phyloP scores from a whole-genome alignment of 1,284 basidiomycete species.

The Porogramme epimiltina region DNA sequence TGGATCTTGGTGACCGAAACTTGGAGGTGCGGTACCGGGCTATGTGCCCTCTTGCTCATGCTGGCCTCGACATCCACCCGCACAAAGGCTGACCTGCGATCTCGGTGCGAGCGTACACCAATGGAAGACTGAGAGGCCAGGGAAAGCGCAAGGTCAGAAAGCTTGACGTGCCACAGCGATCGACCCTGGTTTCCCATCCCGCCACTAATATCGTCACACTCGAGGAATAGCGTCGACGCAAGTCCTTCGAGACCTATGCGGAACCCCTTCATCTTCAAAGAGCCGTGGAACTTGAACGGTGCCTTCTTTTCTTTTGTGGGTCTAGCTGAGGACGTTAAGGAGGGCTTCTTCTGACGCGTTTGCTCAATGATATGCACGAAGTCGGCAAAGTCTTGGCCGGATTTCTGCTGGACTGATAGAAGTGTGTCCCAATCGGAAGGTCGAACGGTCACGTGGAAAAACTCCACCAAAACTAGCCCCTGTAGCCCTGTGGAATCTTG shows the following conservation, averaged over 20 bases:
- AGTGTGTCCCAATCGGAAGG: conserved; percentile 81
- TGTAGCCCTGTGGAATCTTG: conserved; percentile 53
- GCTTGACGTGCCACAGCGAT: conserved; percentile 59
- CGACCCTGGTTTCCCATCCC: conserved; percentile 44
- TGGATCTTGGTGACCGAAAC: conserved; percentile 76
- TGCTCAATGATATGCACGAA: conserved; percentile 66
- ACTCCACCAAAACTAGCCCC: conserved; percentile 62
- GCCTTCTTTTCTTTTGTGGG: conserved; percentile 7
- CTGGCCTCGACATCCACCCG: conserved; percentile 67
- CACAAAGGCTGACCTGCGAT: conserved; percentile 80
- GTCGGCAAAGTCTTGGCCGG: conserved; percentile 85
- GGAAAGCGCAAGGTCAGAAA: conserved; percentile 75
- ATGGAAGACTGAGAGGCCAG: conserved; percentile 58
- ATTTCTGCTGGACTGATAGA: conserved; percentile 80
- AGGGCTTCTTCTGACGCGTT: conserved; percentile 46
- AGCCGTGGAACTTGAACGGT: conserved; percentile 43
- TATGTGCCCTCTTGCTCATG: conserved; percentile 32
- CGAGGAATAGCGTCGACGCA: conserved; percentile 71
- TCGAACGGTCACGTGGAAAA: conserved; percentile 71
- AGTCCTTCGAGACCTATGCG: conserved; percentile 73
- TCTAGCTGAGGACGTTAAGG: conserved; percentile 6
- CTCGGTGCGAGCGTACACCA: conserved; percentile 50
- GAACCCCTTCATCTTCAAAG: conserved; percentile 76
- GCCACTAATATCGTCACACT: conserved; percentile 73
- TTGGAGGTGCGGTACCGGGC: conserved; percentile 45